Base-by-base conservation (phyloP, 768 basidiomycete genomes). In the Hebeloma cylindrosporum region DNA sequence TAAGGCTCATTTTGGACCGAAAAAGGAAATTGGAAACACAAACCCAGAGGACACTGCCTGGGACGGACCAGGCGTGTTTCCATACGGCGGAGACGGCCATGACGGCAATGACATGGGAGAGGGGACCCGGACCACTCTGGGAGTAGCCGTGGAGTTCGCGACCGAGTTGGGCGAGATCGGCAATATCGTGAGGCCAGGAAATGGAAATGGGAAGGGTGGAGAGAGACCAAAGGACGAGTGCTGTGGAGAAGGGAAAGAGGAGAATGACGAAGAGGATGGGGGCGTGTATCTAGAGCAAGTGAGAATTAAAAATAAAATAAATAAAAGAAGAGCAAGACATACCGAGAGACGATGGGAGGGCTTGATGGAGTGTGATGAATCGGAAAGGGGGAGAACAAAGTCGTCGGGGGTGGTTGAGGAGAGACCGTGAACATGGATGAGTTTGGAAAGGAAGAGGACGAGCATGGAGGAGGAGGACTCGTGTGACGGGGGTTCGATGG, bases 41-140 rank as follows among this genome's bases (percentile, higher is more conserved):
- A 51, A 89, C 89, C 85, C 93, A 85, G 37, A 95, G 75, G 36
- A 95, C 92, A 53, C 90, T 93, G 5, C 94, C 94, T 7, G 94
- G 94, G 46, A 97, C 80, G 48, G 90, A 93, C 94, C 93, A 97
- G 3, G 93, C 92, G 63, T 97, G 94, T 67, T 93, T 96, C 92
- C 93, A 97, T 21, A 92, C 70, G 3, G 90, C 89, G 13, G 87
- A 84, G 10, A 93, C 74, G 28, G 86, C 82, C 56, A 97, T 75
- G 38, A 93, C 91, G 18, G 75, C 81, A 31, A 94, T 63, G 41
- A 95, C 88, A 66, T 95, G 94, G 6, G 77, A 75, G 41, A 81
- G 70, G 14, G 85, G 78, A 2, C 66, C 70, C 22, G 70, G 54
- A 8, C 87, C 86, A 47, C 82, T 83, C 60, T 84, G 84, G 7